phyloP scores from a whole-genome alignment of 2,329 filamentous ascomycete genomes.

The Pseudogymnoascus pannorum region DNA sequence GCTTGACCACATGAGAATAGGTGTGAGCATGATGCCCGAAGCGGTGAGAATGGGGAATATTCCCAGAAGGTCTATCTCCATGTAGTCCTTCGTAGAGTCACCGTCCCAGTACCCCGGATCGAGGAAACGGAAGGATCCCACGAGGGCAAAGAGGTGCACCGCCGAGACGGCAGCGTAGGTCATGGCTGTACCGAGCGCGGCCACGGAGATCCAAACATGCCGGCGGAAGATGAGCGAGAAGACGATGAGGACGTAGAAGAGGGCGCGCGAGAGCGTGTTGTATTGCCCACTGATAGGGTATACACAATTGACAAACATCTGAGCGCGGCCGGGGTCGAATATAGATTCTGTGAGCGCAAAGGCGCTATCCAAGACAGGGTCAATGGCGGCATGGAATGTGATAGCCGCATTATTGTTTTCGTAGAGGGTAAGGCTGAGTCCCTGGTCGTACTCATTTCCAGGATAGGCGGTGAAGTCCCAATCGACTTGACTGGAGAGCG shows the following conservation, averaged over 20 bases:
- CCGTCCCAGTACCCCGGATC: background rate
- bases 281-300: constrained; percentile 14
- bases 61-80: constrained; percentile 7
- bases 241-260: constrained; percentile 12
- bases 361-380: background rate
- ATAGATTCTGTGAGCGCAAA: background rate
- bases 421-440: background rate
- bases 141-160: constrained; percentile 11
- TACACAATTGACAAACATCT: background rate
- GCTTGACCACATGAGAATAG: constrained; percentile 13
- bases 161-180: constrained; percentile 10
- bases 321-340: background rate
- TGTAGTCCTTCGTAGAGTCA: background rate
- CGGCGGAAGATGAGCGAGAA: constrained; percentile 13
- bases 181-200: constrained; percentile 13
- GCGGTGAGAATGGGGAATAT: constrained; percentile 13
- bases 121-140: background rate
- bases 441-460: background rate
- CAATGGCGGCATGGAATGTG: background rate
- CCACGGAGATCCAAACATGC: constrained; percentile 12
- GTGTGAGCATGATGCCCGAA: constrained; percentile 13
- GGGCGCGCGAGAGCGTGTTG: constrained; percentile 9
- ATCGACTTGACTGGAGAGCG: background rate
- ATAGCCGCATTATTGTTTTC: background rate
- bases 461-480: background rate